phyloP scores from a whole-genome alignment of 495 filamentous ascomycete genomes.

The Chaetomium cochliodes region DNA sequence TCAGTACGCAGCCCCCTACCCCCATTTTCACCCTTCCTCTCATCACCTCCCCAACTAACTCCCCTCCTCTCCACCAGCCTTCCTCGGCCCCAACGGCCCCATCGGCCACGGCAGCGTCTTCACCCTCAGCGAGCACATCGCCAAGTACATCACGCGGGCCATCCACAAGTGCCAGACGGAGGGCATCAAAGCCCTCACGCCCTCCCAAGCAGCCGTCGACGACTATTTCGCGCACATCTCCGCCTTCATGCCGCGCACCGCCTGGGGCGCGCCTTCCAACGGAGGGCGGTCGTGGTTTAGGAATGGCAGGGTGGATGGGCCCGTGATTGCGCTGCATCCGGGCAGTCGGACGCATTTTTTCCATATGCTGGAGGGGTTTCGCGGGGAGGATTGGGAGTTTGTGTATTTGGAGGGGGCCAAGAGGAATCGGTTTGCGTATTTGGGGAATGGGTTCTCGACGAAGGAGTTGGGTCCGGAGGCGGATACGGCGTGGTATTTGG shows the following conservation, averaged over 20 bases:
- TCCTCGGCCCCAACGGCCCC: slow-evolving; percentile 51
- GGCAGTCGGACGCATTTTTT: slow-evolving; percentile 54
- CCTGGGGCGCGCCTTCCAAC: slow-evolving; percentile 40
- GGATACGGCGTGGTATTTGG: slow-evolving; percentile 48
- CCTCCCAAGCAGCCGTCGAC: slow-evolving; percentile 43
- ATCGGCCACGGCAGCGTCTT: slow-evolving; percentile 53
- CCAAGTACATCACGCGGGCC: slow-evolving; percentile 45
- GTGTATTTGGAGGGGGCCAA: slow-evolving; percentile 32
- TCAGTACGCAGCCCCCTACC: slow-evolving; percentile 38
- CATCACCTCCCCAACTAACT: slow-evolving; percentile 23
- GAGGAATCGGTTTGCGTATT: slow-evolving; percentile 47
- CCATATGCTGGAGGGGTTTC: slow-evolving; percentile 48
- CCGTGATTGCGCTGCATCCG: slow-evolving; percentile 50
- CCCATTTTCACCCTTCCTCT: background rate
- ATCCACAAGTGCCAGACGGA: slow-evolving; percentile 50
- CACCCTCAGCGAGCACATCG: slow-evolving; percentile 47
- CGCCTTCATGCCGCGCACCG: slow-evolving; percentile 50
- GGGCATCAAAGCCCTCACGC: slow-evolving; percentile 42
- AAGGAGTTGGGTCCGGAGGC: slow-evolving; percentile 41
- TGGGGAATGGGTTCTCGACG: slow-evolving; percentile 45
- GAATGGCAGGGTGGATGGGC: slow-evolving; percentile 42
- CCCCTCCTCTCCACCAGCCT: slow-evolving; percentile 30
- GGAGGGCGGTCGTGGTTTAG: slow-evolving; percentile 54
- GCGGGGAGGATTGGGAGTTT: slow-evolving; percentile 53
- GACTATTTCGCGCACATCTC: slow-evolving; percentile 49